These are phyloP conservation scores for Aspergillus brunneoviolaceus DNA, from an alignment of 2,329 filamentous ascomycete species.

Conservation along the genomic window DNA sequence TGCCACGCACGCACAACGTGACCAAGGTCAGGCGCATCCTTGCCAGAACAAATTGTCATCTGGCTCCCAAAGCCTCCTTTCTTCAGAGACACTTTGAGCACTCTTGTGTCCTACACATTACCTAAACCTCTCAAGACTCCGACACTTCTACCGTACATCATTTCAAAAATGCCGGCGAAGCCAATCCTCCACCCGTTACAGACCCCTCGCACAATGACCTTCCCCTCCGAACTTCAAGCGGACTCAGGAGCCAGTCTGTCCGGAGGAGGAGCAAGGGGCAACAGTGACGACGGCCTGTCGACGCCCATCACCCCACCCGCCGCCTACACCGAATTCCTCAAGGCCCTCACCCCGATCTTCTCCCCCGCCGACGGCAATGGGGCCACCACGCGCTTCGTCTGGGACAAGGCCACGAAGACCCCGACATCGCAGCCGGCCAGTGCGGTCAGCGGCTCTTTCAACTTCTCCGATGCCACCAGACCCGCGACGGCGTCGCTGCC, in stretches of 20 bases:
- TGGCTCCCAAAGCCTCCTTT: background rate
- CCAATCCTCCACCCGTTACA: constrained; percentile 43
- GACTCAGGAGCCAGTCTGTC: constrained; percentile 53
- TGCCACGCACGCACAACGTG: constrained; percentile 14
- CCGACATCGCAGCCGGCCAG: constrained; percentile 43
- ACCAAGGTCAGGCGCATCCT: constrained; percentile 9
- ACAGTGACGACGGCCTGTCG: constrained; percentile 58
- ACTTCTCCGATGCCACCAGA: constrained; percentile 55
- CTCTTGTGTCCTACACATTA: background rate
- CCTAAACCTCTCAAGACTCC: no score
- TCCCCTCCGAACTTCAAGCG: constrained; percentile 58
- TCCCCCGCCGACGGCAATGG: constrained; percentile 62
- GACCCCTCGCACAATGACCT: constrained; percentile 45
- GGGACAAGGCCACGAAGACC: constrained; percentile 32
- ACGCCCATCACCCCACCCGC: constrained; percentile 89
- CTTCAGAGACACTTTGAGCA: background rate
- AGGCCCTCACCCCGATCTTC: constrained; percentile 69
- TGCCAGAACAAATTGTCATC: background rate
- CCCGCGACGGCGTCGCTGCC: constrained; percentile 60
- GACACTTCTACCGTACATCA: background rate
- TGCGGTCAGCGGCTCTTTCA: constrained; percentile 42
- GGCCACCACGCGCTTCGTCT: constrained; percentile 48
- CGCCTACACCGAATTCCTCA: constrained; percentile 91
- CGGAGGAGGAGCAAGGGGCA: constrained; percentile 53
- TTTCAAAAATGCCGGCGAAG: constrained; percentile 32